Evolutionary conservation across 148 eudicot species (phyloP).

Genomic region (Gaultheria prostrata): DNA sequence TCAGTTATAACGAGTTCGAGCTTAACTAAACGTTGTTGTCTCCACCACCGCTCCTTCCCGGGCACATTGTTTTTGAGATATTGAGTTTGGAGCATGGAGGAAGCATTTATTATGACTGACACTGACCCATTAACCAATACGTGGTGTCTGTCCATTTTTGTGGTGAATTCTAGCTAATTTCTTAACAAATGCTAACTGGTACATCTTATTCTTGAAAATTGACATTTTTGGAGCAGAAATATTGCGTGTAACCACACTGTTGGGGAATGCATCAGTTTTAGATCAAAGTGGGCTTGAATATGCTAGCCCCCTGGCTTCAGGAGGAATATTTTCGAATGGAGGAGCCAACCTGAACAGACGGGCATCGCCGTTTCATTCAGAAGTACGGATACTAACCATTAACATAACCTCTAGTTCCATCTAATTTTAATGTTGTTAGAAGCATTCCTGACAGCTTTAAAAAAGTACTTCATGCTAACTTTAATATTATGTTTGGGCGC

Average conservation of each 20-base stretch:
- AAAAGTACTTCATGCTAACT: conserved; percentile 50
- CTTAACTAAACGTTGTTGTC: conserved; percentile 9
- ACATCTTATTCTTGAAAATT: conserved; percentile 95
- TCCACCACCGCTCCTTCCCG: neutral
- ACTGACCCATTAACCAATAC: conserved; percentile 45
- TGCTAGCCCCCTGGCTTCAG: conserved; percentile 95
- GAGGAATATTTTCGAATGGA: conserved; percentile 91
- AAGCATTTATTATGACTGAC: conserved; percentile 41
- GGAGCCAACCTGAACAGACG: conserved; percentile 96
- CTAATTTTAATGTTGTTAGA: conserved; percentile 67
- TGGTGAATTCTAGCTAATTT: conserved; percentile 70
- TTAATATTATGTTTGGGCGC: conserved; percentile 30
- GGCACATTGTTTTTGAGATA: conserved; percentile 7
- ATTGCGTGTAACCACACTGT: conserved; percentile 95
- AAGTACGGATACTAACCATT: conserved; percentile 99
- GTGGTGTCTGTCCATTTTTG: conserved; percentile 54
- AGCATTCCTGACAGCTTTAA: conserved; percentile 45
- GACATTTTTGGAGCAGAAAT: conserved; percentile 99
- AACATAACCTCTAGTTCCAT: conserved; percentile 75
- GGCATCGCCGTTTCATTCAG: conserved; percentile 92
- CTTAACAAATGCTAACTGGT: conserved; percentile 86
- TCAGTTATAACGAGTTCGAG: conserved; percentile 5
- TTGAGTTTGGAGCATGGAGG: conserved; percentile 19
- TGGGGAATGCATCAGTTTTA: conserved; percentile 99
- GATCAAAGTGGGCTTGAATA: conserved; percentile 98